phyloP scores from a whole-genome alignment of 768 basidiomycete species.

The Mycena galopus region DNA sequence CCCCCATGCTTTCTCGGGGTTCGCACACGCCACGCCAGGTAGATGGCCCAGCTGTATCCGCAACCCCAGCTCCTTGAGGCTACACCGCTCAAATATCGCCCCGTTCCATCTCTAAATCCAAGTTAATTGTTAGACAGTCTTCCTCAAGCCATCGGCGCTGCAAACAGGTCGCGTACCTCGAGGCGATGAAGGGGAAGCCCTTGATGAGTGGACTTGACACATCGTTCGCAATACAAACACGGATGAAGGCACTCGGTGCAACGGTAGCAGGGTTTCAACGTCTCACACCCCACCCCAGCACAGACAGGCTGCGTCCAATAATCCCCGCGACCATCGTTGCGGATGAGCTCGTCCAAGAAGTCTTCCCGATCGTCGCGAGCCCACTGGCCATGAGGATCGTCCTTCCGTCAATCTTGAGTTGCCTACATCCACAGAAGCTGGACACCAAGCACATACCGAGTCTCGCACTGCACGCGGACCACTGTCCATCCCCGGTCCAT shows the following conservation, averaged over 20 bases:
- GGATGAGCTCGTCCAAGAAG: not conserved
- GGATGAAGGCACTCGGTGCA: not conserved
- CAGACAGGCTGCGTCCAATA: not conserved
- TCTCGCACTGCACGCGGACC: not conserved
- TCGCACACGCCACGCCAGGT: not conserved
- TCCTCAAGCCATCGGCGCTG: too few species aligned
- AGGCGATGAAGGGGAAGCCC: not conserved
- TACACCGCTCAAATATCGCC: not conserved
- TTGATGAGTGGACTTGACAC: not conserved
- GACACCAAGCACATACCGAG: not conserved
- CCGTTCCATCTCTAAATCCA: not conserved
- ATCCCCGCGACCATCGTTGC: not conserved
- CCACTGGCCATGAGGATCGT: slow-evolving; percentile 10
- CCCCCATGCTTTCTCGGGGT: not conserved
- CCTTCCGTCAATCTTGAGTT: too few species aligned
- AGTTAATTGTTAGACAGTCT: too few species aligned
- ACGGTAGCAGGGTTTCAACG: not conserved
- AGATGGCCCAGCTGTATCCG: not conserved
- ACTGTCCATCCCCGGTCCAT: not conserved
- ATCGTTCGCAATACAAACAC: not conserved
- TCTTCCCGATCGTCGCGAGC: not conserved
- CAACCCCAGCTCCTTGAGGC: not conserved
- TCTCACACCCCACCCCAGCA: not conserved
- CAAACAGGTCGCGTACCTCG: not conserved
- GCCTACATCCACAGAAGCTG: too few species aligned